These are phyloP conservation scores for Umbellularia californica DNA, from an alignment of 164 flowering plant species.

Conservation along the genomic window DNA sequence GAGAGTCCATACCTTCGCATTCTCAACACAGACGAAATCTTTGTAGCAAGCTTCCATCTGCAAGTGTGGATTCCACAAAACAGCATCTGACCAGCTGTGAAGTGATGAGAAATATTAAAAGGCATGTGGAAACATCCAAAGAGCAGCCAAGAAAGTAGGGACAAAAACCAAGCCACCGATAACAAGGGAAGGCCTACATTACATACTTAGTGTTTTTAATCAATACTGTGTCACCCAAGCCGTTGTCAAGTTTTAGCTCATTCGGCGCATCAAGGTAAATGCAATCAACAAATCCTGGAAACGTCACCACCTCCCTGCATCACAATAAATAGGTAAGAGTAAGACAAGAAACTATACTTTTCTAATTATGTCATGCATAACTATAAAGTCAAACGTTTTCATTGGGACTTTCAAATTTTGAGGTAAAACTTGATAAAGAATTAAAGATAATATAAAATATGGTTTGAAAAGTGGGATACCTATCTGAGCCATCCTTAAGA, in stretches of 20 bases:
- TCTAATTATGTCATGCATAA: background rate
- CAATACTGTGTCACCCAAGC: conserved; percentile 63
- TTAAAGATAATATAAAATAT: too few species aligned
- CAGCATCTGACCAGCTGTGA: conserved; percentile 92
- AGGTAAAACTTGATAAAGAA: background rate
- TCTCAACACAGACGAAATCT: conserved; percentile 95
- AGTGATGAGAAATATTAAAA: background rate
- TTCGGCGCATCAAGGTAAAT: conserved; percentile 72
- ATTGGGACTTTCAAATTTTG: background rate
- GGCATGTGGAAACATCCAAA: too few species aligned
- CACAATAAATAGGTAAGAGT: background rate
- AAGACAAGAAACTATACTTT: background rate
- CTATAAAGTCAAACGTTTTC: background rate
- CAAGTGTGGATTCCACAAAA: conserved; percentile 85
- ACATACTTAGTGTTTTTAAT: conserved; percentile 69
- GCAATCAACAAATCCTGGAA: conserved; percentile 96
- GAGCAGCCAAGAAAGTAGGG: too few species aligned
- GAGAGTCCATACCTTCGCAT: conserved; percentile 67
- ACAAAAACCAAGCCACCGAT: background rate
- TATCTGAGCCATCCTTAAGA: too few species aligned
- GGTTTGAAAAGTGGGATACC: too few species aligned
- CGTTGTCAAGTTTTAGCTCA: conserved; percentile 68
- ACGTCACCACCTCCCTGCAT: conserved; percentile 65
- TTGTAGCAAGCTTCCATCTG: conserved; percentile 83
- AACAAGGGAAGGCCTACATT: background rate